Conservation (phyloP, 306 rosid species). For the Lathyrus oleraceus region DNA sequence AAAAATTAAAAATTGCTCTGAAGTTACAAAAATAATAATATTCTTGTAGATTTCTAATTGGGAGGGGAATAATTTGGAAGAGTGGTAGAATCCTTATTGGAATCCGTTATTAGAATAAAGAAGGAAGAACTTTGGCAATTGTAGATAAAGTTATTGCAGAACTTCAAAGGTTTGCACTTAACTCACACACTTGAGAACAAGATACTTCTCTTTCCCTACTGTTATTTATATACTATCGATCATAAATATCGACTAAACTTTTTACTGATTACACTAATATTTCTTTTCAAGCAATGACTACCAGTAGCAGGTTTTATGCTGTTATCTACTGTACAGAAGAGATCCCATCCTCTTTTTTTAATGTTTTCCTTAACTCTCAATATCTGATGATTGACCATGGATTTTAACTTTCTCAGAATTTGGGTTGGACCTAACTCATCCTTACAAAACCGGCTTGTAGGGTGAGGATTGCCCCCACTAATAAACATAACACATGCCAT, state of each 20-base stretch:
- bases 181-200: not conserved
- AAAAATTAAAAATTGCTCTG: slow-evolving; percentile 1
- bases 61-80: not conserved
- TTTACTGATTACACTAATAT: not conserved
- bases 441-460: too few species aligned
- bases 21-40: slow-evolving; percentile 20
- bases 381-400: not conserved
- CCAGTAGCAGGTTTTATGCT: not conserved
- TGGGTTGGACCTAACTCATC: too few species aligned
- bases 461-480: too few species aligned
- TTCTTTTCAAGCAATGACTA: not conserved
- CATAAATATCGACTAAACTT: not conserved
- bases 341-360: not conserved
- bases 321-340: not conserved
- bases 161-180: not conserved
- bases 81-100: not conserved
- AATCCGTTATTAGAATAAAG: not conserved
- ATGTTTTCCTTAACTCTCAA: not conserved
- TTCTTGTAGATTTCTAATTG: not conserved
- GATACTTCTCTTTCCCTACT: not conserved
- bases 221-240: not conserved
- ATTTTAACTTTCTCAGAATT: not conserved
- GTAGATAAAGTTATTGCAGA: not conserved
- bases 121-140: not conserved
- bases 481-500: too few species aligned